phyloP scores from a whole-genome alignment of 2,329 filamentous ascomycete genomes.

The Nemania diffusa region DNA sequence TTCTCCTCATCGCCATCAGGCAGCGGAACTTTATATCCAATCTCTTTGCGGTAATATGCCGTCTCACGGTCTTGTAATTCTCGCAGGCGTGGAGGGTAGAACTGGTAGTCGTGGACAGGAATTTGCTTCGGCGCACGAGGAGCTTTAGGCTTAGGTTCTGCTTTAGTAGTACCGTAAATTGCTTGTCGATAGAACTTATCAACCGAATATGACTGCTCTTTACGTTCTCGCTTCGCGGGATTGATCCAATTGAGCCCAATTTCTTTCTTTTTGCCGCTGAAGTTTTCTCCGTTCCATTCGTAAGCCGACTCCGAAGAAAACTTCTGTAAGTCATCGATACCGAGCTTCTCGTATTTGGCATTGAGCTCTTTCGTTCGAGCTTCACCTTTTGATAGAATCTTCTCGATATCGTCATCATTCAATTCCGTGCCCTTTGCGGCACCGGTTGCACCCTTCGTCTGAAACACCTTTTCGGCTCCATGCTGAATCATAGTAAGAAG shows the following conservation, averaged over 20 bases:
- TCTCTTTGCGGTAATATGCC: slow-evolving; percentile 94
- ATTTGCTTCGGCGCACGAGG: slow-evolving; percentile 96
- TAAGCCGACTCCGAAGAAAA: slow-evolving; percentile 98
- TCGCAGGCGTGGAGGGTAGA: slow-evolving; percentile 85
- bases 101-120: slow-evolving; percentile 94
- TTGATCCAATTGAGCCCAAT: slow-evolving; percentile 98
- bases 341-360: slow-evolving; percentile 94
- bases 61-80: slow-evolving; percentile 97
- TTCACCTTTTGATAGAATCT: slow-evolving; percentile 86
- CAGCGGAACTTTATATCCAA: slow-evolving; percentile 93
- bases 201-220: slow-evolving; percentile 97
- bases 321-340: slow-evolving; percentile 96
- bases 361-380: slow-evolving; percentile 89
- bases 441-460: slow-evolving; percentile 73
- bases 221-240: slow-evolving; percentile 96
- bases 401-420: slow-evolving; percentile 91
- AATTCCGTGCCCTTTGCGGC: slow-evolving; percentile 70
- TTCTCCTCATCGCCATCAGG: slow-evolving; percentile 89
- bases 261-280: slow-evolving; percentile 90
- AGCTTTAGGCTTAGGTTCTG: slow-evolving; percentile 91
- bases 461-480: slow-evolving; percentile 94
- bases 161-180: slow-evolving; percentile 77
- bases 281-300: slow-evolving; percentile 98
- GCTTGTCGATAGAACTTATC: slow-evolving; percentile 98
- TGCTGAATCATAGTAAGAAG: slow-evolving; percentile 98